Evolutionary conservation across 345 rosid species (phyloP).

Genomic region (Bretschneidera sinensis): DNA sequence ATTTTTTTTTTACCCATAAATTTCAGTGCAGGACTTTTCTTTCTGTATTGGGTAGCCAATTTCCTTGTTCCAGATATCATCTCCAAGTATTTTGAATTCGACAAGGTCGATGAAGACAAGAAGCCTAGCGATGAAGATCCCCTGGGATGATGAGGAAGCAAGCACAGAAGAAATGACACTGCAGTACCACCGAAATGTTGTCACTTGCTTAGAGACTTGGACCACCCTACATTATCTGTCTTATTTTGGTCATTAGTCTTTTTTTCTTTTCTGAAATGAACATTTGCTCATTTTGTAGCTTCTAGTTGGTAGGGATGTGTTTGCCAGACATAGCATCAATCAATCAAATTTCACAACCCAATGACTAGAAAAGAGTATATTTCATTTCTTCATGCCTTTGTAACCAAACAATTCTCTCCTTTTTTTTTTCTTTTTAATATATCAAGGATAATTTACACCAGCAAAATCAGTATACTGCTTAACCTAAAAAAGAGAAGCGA

Average conservation of each 20-base stretch:
- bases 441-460: conserved; percentile 29
- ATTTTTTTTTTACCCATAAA: background rate
- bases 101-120: conserved; percentile 18
- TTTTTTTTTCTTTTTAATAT: background rate
- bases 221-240: too few relatives aligned
- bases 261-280: too few relatives aligned
- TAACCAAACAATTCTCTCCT: background rate
- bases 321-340: too few relatives aligned
- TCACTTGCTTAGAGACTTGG: too few relatives aligned
- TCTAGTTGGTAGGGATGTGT: too few relatives aligned
- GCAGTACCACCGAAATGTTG: too few relatives aligned
- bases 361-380: too few relatives aligned
- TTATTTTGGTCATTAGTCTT: too few relatives aligned
- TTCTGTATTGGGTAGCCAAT: conserved; percentile 30
- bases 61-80: conserved; percentile 34
- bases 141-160: too few relatives aligned
- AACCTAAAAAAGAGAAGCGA: background rate
- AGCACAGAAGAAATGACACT: too few relatives aligned
- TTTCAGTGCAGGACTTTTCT: conserved; percentile 36
- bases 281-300: too few relatives aligned
- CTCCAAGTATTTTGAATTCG: conserved; percentile 23
- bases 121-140: conserved; percentile 2
- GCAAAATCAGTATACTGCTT: conserved; percentile 21
- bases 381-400: background rate
- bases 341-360: too few relatives aligned